phyloP scores from a whole-genome alignment of 1,139 yeast genomes.

The Scheffersomyces illinoinensis region DNA sequence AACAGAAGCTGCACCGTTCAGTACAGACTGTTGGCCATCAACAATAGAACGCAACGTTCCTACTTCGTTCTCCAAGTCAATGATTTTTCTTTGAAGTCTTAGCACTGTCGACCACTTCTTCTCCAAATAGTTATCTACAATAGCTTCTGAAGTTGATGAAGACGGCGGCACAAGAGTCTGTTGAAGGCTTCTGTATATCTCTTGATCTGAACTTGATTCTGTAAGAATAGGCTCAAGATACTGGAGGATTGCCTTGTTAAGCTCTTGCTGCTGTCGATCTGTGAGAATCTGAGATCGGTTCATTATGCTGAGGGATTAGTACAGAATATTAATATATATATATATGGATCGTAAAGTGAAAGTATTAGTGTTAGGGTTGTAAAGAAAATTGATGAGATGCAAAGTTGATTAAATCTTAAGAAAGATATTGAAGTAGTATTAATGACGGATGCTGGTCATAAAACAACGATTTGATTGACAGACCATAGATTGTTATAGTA shows the following conservation, averaged over 20 bases:
- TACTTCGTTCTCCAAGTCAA: conserved; percentile 55
- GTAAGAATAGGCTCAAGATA: conserved; percentile 43
- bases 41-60: conserved; percentile 41
- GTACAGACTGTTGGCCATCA: conserved; percentile 27
- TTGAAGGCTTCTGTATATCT: not conserved
- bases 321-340: not conserved
- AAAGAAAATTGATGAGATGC: not conserved
- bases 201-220: conserved; percentile 5
- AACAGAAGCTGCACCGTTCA: conserved; percentile 1
- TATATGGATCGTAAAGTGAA: not conserved
- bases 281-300: conserved; percentile 34
- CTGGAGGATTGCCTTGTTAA: conserved; percentile 57
- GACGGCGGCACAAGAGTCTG: not conserved
- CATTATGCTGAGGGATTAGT: not conserved
- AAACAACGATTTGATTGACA: not conserved
- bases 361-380: not conserved
- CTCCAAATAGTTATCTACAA: conserved; percentile 59
- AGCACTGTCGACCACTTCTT: conserved; percentile 90
- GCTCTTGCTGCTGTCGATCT: conserved; percentile 51
- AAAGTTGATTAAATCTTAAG: not conserved
- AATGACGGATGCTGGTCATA: too few relatives aligned
- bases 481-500: not conserved
- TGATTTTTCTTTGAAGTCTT: conserved; percentile 71
- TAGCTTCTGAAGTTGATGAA: conserved; percentile 1
- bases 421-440: not conserved